Base-by-base conservation (phyloP, 805 yeast species). In the Lachancea lanzarotensis region DNA sequence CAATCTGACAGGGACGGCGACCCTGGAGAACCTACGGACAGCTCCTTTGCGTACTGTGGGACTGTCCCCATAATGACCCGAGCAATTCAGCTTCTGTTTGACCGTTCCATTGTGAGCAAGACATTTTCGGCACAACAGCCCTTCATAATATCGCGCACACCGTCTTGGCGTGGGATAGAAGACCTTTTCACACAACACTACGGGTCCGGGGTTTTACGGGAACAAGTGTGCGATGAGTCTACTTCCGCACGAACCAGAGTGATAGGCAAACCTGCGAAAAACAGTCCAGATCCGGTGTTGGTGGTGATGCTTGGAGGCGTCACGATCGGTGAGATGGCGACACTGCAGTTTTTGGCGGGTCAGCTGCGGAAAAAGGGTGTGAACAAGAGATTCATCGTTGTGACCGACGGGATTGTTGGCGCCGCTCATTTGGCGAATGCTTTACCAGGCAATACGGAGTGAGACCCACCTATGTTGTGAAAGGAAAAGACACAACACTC, bases 301-400 rank as follows among this genome's bases (percentile, higher is more conserved):
- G 53, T 86, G 42, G 76, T 80, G 7, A 65, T 83, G 49, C 56
- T 90, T 34, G 98, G 98, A 12, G 98, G 98, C 0, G 68, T 90
- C 7, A 87, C 97, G 0, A 73, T 85, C 58, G 79, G 93, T 8
- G 98, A 91, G 62, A 69, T 90, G 15, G 78, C 91, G 2, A 80
- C 89, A 2, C 65, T 91, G 38, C 70, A 81, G 54, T 74, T 71
- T 43, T 69, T 86, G n/a, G 78, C 84, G 45, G 65, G 68, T 38
- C 69, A 69, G 19, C 49, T 69, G 30, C 60, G 66, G 8, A 52
- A 55, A 22, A 66, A 65, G 42, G 67, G 63, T 32, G 53, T 63
- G 13, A 47, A 59, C 42, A 72, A 66, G 54, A 61, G 69, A 30
- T 59, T 78, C 35, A 52, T 76, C 6, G 63, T 79, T 2, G 58